Evolutionary conservation across 805 yeast genomes (phyloP).

Genomic region (Candida dendrica): DNA sequence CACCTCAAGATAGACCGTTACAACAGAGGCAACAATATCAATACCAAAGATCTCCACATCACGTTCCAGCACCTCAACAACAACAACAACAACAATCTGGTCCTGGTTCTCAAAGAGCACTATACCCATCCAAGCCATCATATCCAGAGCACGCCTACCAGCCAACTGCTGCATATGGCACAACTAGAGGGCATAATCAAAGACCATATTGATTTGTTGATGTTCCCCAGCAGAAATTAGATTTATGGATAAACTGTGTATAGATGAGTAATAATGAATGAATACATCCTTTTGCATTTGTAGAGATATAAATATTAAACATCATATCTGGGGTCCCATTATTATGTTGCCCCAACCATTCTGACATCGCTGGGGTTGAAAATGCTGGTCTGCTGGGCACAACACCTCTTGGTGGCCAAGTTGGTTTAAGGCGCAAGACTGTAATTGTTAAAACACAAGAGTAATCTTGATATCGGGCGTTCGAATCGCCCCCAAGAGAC

Average conservation of each 20-base stretch:
- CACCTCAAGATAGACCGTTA: no score
- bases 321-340: no score
- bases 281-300: no score
- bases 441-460: constrained; percentile 10
- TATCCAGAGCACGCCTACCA: background rate
- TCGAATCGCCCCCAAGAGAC: constrained; percentile 46
- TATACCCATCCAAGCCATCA: background rate
- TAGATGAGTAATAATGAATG: no score
- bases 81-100: background rate
- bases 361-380: no score
- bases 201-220: background rate
- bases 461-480: constrained; percentile 43
- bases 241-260: no score
- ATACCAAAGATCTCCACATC: background rate
- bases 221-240: no score
- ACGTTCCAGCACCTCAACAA: background rate
- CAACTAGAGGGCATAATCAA: background rate
- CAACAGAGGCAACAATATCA: background rate
- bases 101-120: background rate
- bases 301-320: no score
- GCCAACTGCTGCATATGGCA: background rate
- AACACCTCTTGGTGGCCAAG: constrained; percentile 15
- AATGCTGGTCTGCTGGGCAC: no score
- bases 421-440: constrained; percentile 18
- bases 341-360: no score